Evolutionary conservation across 1,284 basidiomycete species (phyloP), one percentile per base, ranked within the genome.

Genomic region (Ustilago tritici): DNA sequence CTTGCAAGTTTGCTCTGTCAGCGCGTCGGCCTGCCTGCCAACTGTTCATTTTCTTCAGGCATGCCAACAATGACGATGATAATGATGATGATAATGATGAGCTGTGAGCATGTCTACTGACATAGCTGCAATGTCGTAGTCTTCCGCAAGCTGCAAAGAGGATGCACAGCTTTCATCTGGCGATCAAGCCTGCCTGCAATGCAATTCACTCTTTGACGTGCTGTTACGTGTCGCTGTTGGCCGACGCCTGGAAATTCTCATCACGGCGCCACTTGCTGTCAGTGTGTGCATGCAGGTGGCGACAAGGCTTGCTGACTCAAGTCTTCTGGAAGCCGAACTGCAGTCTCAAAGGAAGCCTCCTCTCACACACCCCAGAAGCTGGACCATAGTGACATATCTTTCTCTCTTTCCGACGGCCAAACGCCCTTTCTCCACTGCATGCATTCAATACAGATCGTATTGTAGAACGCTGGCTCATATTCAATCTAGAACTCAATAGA

Each of bases 251-350:
- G 46, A 49, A 49, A 23, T 49, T 49, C 46, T 31, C 10, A 8
- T 23, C 46, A 28, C 38, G 11, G 31, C 50, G 32, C 50, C 50
- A 53, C 50, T 28, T 32, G 23, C 40, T 41, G 40, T 28, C 23
- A 28, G 3, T 41, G 40, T 41, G 40, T 41, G 40, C 40, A 53
- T 53, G 15, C 50, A 53, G 4, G 8, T 53, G 17, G 50, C 7
- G 10, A 53, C 46, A 53, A 53, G 50, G 50, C 32, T 53, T 53
- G 14, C 17, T 34, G 15, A 32, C 15, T 53, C 23, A 15, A 12
- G 50, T 34, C 23, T 53, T 49, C 28, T 31, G 32, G 4, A 35
- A 34, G 31, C 50, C 50, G 50, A 53, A 53, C n/a, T 53, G 50
- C 50, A 53, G 50, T 31, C 50, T 10, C 4, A n/a, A 35, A 53